Evolutionary conservation across 192 early-diverging fungal species (phyloP), one percentile per base, ranked within the genome.

Genomic region (Coemansia sp.): DNA sequence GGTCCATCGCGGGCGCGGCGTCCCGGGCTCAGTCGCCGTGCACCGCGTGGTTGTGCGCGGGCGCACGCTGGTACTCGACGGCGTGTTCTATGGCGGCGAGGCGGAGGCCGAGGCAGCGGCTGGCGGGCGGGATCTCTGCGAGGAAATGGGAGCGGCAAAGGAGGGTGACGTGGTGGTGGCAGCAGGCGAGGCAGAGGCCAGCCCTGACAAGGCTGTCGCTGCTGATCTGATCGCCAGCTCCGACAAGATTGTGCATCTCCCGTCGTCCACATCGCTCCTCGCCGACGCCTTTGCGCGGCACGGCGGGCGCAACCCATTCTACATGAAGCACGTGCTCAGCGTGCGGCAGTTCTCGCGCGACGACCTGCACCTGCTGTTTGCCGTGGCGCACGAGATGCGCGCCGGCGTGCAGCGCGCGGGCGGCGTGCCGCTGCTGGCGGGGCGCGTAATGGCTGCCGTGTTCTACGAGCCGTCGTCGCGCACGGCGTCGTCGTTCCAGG

Each of bases 391-490:
- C 60, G 96, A 99, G 77, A 93, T 99, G 92, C 86, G 92, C 60
- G 92, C 85, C 11, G 75, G 88, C 25, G 96, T 99, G 10, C 92
- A 99, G 73, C 85, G 90, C 38, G 85, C 89, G 37, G 95, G 94
- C 23, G 76, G 80, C 21, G 80, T 95, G 40, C 88, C 92, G 32
- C 53, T 99, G 40, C 79, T 99, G 36, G 74, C 83, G 36, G 95
- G 96, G 18, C 92, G 92, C 42, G 88, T 96, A 1, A 84, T 99
- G 81, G 88, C 87, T 64, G 87, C 90, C 14, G 92, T 95, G 57
- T 99, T 99, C 82, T 97, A 88, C 60, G 96, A 99, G 81, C 88
- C 96, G 38, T 92, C 90, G 36, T 97, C 94, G 45, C 86, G 96
- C 57, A 99, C 96, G 2, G 86, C 86, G 10, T 86, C 83, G 60